Conservation (phyloP, 179 eudicot species). For the Camellia oleifera region DNA sequence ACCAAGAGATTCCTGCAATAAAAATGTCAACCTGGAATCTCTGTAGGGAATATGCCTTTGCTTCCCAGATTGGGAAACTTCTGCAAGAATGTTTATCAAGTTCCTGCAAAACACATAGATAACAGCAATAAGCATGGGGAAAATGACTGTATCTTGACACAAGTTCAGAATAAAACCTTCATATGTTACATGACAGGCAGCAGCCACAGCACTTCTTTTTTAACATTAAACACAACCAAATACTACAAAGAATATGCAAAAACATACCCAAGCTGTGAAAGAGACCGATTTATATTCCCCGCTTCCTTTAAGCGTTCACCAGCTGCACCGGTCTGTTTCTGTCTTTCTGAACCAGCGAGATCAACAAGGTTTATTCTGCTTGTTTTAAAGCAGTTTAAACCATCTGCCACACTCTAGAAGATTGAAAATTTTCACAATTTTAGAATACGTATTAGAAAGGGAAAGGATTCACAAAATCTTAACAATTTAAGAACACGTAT, state of each 20-base stretch:
- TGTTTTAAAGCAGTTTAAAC: constrained; percentile 73
- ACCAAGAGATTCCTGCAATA: constrained; percentile 97
- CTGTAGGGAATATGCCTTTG: constrained; percentile 93
- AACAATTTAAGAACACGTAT: not conserved
- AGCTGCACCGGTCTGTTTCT: constrained; percentile 95
- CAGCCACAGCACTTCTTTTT: not conserved
- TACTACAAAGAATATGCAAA: constrained; percentile 3
- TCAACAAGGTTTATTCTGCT: constrained; percentile 95
- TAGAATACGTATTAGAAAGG: not conserved
- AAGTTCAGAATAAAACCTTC: no score
- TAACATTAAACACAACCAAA: not conserved
- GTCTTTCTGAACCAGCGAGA: constrained; percentile 99
- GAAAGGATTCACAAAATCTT: not conserved
- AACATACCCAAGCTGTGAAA: constrained; percentile 93
- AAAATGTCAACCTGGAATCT: constrained; percentile 93
- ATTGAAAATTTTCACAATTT: constrained; percentile 10
- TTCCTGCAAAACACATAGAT: constrained; percentile 52
- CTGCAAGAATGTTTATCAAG: constrained; percentile 92
- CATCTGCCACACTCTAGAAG: constrained; percentile 72
- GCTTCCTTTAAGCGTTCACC: constrained; percentile 99
- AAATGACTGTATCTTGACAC: not conserved
- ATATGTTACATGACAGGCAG: not conserved
- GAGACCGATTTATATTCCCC: constrained; percentile 88
- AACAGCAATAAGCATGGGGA: constrained; percentile 10
- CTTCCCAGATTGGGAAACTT: constrained; percentile 96